phyloP scores from a whole-genome alignment of 352 stramenopile genomes.

The Pythium myriotylum region DNA sequence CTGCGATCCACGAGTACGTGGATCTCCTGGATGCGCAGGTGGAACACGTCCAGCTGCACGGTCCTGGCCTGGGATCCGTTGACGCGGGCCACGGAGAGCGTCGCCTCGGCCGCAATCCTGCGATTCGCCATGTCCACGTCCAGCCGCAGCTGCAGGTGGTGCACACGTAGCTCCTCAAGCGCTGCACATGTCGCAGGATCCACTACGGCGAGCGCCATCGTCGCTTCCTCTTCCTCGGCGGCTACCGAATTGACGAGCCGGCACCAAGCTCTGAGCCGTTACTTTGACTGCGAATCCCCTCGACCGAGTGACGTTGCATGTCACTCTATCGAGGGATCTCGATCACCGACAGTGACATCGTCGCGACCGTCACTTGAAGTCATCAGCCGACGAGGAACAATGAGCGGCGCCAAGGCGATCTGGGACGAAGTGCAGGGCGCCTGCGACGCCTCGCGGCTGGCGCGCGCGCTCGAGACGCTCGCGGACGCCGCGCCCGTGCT shows the following conservation, averaged over 20 bases:
- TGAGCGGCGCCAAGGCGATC: slow-evolving; percentile 39
- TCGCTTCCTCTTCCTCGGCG: not conserved
- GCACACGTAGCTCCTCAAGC: slow-evolving; percentile 51
- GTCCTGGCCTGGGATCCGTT: slow-evolving; percentile 1
- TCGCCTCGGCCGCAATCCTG: slow-evolving; percentile 34
- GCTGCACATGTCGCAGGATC: slow-evolving; percentile 70
- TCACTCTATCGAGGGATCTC: slow-evolving; percentile 13
- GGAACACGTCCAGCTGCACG: slow-evolving; percentile 65
- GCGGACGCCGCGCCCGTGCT: slow-evolving; percentile 29
- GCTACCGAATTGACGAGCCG: too few species aligned
- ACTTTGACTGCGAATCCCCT: too few species aligned
- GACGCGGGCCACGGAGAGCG: slow-evolving; percentile 41
- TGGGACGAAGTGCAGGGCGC: slow-evolving; percentile 77
- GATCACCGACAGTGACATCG: not conserved
- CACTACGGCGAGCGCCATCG: slow-evolving; percentile 6
- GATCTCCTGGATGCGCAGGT: slow-evolving; percentile 55
- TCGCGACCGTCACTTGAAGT: slow-evolving; percentile 4
- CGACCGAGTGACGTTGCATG: not conserved
- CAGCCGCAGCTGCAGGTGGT: slow-evolving; percentile 52
- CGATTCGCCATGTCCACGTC: slow-evolving; percentile 46
- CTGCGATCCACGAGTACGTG: slow-evolving; percentile 23
- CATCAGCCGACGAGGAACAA: slow-evolving; percentile 14
- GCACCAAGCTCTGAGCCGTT: too few species aligned
- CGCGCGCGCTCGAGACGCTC: slow-evolving; percentile 29
- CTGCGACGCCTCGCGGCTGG: slow-evolving; percentile 45